phyloP scores from a whole-genome alignment of 1,284 basidiomycete genomes.

The Trametes sp. region DNA sequence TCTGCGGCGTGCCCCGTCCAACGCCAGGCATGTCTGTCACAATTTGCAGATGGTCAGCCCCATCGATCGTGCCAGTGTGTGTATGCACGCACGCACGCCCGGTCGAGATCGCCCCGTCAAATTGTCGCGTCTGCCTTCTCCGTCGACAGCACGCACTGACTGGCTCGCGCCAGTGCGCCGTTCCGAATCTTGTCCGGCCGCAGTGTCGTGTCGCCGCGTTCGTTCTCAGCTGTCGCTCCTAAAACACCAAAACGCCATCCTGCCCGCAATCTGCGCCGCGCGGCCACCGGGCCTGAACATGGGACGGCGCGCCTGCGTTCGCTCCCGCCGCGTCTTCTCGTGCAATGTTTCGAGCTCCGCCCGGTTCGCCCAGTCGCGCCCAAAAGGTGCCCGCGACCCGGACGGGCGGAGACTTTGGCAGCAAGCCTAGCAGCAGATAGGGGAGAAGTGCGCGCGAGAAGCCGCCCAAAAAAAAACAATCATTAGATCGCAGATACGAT shows the following conservation, averaged over 20 bases:
- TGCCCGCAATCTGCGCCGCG: neutral
- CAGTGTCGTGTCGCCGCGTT: neutral
- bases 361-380: neutral
- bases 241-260: constrained; percentile 6
- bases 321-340: neutral
- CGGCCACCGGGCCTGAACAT: constrained; percentile 1
- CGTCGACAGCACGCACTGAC: neutral
- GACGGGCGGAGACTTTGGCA: constrained; percentile 9
- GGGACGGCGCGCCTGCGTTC: neutral
- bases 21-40: neutral
- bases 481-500: constrained; percentile 19
- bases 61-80: constrained; percentile 5
- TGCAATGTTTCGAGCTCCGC: neutral
- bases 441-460: neutral
- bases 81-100: neutral
- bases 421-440: neutral
- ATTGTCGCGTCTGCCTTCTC: constrained; percentile 12
- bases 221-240: neutral
- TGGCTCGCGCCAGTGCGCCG: no score
- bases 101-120: constrained; percentile 25
- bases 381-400: constrained; percentile 1
- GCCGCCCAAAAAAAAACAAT: neutral
- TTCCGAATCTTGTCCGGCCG: constrained; percentile 10
- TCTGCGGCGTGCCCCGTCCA: neutral
- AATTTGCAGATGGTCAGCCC: neutral